Evolutionary conservation across 371 early-diverging fungal genomes (phyloP).

Genomic region (Rhizoclosmatium hyalinum): DNA sequence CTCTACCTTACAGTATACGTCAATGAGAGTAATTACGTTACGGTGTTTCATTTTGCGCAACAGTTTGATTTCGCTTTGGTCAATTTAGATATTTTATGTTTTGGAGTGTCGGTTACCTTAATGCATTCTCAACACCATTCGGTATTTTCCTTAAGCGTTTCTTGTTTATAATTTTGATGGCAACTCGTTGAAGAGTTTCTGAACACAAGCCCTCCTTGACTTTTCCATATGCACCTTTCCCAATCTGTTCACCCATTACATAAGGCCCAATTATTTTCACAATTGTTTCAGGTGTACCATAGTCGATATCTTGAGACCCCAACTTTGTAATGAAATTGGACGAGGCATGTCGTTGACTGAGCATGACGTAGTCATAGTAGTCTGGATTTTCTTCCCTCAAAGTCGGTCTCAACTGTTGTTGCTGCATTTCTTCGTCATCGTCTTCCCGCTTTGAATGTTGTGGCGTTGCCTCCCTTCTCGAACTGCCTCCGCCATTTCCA

Average conservation of each 20-base stretch:
- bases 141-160: slow-evolving; percentile 56
- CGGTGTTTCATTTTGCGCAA: slow-evolving; percentile 57
- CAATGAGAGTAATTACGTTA: slow-evolving; percentile 58
- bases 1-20: slow-evolving; percentile 69
- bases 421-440: neutral
- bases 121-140: slow-evolving; percentile 51
- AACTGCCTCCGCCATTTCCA: neutral
- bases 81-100: neutral
- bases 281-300: slow-evolving; percentile 39
- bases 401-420: neutral
- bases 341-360: slow-evolving; percentile 51
- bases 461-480: neutral
- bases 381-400: slow-evolving; percentile 41
- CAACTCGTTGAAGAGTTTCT: slow-evolving; percentile 61
- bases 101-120: slow-evolving; percentile 29
- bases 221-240: slow-evolving; percentile 64
- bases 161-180: slow-evolving; percentile 61
- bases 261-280: slow-evolving; percentile 59
- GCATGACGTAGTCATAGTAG: slow-evolving; percentile 59
- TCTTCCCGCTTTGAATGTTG: no score
- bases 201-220: slow-evolving; percentile 66
- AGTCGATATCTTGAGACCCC: slow-evolving; percentile 55
- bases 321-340: slow-evolving; percentile 60
- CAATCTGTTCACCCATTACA: slow-evolving; percentile 59
- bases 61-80: slow-evolving; percentile 66